phyloP scores from a whole-genome alignment of 768 basidiomycete genomes.

The Rickenella mellea region DNA sequence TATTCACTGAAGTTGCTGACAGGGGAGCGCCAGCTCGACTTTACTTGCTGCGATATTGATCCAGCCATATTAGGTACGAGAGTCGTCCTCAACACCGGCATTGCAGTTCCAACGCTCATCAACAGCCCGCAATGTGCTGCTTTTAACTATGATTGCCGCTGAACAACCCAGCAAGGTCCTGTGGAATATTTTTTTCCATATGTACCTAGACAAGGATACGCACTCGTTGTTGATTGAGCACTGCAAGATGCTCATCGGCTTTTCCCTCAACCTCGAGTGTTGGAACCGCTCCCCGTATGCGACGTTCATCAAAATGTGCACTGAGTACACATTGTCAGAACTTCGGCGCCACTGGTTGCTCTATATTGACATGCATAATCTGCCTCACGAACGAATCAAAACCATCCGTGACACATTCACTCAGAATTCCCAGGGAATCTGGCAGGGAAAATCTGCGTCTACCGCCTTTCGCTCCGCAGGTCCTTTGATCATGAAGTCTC shows the following conservation, averaged over 20 bases:
- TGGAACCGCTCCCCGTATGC: slow-evolving; percentile 7
- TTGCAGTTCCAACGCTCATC: too few relatives aligned
- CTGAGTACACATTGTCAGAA: slow-evolving; percentile 8
- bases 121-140: slow-evolving; percentile 11
- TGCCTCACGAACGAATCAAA: slow-evolving; percentile 14
- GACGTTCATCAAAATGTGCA: not conserved
- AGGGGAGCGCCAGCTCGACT: slow-evolving; percentile 5
- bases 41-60: slow-evolving; percentile 12
- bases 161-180: too few relatives aligned
- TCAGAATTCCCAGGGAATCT: slow-evolving; percentile 11
- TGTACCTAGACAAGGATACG: slow-evolving; percentile 6
- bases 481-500: not conserved
- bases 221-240: not conserved
- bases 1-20: not conserved
- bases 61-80: slow-evolving; percentile 10
- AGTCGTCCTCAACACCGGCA: too few relatives aligned
- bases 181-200: slow-evolving; percentile 10
- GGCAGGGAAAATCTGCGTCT: slow-evolving; percentile 1
- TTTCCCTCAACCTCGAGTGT: not conserved
- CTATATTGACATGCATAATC: slow-evolving; percentile 17
- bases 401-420: slow-evolving; percentile 14
- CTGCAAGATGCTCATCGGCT: slow-evolving; percentile 6
- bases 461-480: slow-evolving; percentile 1
- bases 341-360: slow-evolving; percentile 11
- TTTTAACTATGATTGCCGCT: slow-evolving; percentile 6